Evolutionary conservation across 1,284 basidiomycete genomes (phyloP), one percentile per base, ranked within the genome.

Genomic region (Rhodotorula sp.): DNA sequence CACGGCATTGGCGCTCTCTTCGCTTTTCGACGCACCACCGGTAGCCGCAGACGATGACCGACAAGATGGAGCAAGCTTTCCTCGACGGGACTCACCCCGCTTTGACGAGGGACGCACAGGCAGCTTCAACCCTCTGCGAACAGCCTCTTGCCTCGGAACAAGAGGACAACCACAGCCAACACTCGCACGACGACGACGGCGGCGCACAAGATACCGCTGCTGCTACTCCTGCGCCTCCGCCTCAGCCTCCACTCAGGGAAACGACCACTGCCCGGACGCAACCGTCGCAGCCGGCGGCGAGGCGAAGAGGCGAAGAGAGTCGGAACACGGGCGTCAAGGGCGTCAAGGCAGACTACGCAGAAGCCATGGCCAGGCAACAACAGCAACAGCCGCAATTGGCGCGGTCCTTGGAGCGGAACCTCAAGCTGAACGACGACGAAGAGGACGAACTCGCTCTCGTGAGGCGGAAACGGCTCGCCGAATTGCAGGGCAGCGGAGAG

Each of bases 301-400:
- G 67, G 6, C 48, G 38, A 3, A 59, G 60, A 2, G 67, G 75
- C 38, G 50, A 55, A 28, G 54, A 50, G 34, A 66, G 63, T 31
- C 49, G 61, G 34, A 77, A 79, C 62, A 79, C 78, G n/a, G 78
- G 78, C 18, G 76, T 77, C 26, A 79, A 79, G 62, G 78, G 78
- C 26, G 78, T 79, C 21, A 66, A 74, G 16, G 74, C 73, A 7
- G 78, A 79, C 47, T 78, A 68, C n/a, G 48, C 64, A 45, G 62
- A 70, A 59, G 65, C 69, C 52, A 60, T 61, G 14, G 64, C 64
- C 21, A 12, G 38, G 10, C n/a, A 28, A 16, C 26, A 26, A 55
- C 61, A 59, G n/a, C 61, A 58, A 12, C 50, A 67, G 49, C 14
- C 55, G 19, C 56, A 23, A 1, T 56, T 70, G 14, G 71, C 70